These are phyloP conservation scores for Pythium aphanidermatum DNA, from an alignment of 352 stramenopile species.

Conservation along the genomic window DNA sequence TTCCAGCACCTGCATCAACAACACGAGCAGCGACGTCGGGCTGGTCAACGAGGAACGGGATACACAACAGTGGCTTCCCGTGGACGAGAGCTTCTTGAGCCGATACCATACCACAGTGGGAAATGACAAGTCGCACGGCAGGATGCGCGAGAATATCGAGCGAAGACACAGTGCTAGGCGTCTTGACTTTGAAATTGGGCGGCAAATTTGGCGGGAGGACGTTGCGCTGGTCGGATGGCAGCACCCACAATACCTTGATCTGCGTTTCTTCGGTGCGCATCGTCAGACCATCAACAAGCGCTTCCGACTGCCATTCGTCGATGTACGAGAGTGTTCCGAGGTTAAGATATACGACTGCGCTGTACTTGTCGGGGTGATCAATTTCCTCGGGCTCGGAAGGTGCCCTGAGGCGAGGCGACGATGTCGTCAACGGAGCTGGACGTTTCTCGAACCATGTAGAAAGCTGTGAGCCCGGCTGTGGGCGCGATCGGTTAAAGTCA, in stretches of 20 bases:
- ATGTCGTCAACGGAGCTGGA: background rate
- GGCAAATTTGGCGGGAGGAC: constrained; percentile 50
- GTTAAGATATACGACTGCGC: constrained; percentile 65
- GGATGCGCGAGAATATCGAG: constrained; percentile 60
- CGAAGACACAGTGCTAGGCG: constrained; percentile 46
- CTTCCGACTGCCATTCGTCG: constrained; percentile 70
- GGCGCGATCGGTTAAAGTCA: constrained; percentile 26
- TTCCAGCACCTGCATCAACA: constrained; percentile 59
- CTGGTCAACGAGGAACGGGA: constrained; percentile 87
- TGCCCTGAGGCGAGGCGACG: constrained; percentile 5
- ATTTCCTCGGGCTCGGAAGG: no score
- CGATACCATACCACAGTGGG: constrained; percentile 85
- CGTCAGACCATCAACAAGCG: constrained; percentile 58
- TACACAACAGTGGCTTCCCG: constrained; percentile 77
- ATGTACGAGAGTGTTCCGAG: constrained; percentile 78
- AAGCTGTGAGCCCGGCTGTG: constrained; percentile 24
- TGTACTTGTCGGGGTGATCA: constrained; percentile 15
- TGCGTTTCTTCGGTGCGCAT: constrained; percentile 32
- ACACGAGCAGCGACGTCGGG: constrained; percentile 77
- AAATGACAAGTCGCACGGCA: constrained; percentile 63
- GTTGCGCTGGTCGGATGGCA: constrained; percentile 65
- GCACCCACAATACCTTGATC: constrained; percentile 70
- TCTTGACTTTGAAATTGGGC: constrained; percentile 56
- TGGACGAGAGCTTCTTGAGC: constrained; percentile 77
- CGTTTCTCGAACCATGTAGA: constrained; percentile 34